Base-by-base conservation (phyloP, 1,284 basidiomycete species). In the Pterulicium gracile region DNA sequence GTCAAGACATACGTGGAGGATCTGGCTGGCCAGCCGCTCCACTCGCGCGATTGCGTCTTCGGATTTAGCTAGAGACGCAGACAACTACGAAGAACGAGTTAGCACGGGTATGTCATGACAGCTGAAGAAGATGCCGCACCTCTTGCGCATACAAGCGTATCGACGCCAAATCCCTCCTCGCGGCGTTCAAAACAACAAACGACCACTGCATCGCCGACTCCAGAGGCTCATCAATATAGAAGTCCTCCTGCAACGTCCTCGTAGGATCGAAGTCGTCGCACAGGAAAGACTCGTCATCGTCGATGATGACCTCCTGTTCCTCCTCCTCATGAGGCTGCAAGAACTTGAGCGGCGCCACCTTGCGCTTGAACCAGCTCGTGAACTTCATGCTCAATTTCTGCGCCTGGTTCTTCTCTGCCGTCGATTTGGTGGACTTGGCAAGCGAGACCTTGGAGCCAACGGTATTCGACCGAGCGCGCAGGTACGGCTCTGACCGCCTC, bases 131-230 rank as follows among this genome's bases (percentile, higher is more conserved):
- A 15, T 43, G 14, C 22, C 17, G 15, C n/a, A 47, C 34, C 22
- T 7, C 41, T 21, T 18, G 42, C 46, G 46, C 36, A 50, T 49
- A 17, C 47, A 49, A 43, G 22, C 27, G 63, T 63, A 12, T 64
- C 27, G 10, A 32, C 10, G 27, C 64, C 17, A 84, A 57, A 54
- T 83, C 81, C 36, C 70, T 69, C 47, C 66, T 66, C 2, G 73
- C 75, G 4, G 69, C 67, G 42, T 65, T 66, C 18, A 84, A 58
- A 15, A 74, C 66, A 27, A 66, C 56, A 27, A 69, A 64, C 13
- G 65, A 65, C 1, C 67, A 65, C n/a, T 60, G 65, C n/a, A 68
- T 52, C 18, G 67, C 61, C 3, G 55, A 54, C 19, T 47, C 49
- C 24, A 46, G 41, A 50, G 51, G 17, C 15, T 34, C 19, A 13